Evolutionary conservation across 306 rosid species (phyloP), one percentile per base, ranked within the genome.

Genomic region (Corylus avellana): DNA sequence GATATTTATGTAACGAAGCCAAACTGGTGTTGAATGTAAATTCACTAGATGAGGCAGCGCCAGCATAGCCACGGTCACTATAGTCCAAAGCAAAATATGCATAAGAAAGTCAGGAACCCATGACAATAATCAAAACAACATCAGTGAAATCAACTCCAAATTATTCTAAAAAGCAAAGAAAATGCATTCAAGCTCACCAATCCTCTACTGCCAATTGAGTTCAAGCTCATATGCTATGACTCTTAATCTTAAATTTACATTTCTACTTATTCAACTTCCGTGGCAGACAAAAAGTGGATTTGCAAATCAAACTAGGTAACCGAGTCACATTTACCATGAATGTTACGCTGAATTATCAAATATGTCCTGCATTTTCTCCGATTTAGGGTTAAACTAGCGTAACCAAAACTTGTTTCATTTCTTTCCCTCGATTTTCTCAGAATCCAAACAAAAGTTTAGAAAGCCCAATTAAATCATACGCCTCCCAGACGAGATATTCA

Each of bases 1-100:
- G 98, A 86, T 95, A 95, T 0, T 97, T 87, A 74, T 95, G 99
- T 75, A 93, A 70, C 16, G 96, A 88, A 56, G 99, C 81, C 85
- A 92, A 75, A 70, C 81, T 54, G 54, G 91, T 82, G 67, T 92
- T 78, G 83, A 87, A 92, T 48, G 85, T 90, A 56, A 88, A 72
- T 37, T 79, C 91, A 63, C 80, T 63, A 11, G 79, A 79, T 20
- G 82, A 17, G 22, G 75, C 85, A 49, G 79, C 77, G 2, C 82
- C 83, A 8, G 73, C 87, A 79, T 54, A 66, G 35, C 84, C 88
- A 12, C 73, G 84, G 44, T 78, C 82, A 63, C 87, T 77, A 73
- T 12, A 67, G 53, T 78, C 68, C 82, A 69, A n/a, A 76, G 22
- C 74, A 67, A 79, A 61, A 76, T 39, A 22, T 50, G 77, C 71